Percentiles rank a stretch among this genome's conserved stretches.
Conservation (phyloP, 78 protist species). For the Trichosphaerium sp. region DNA sequence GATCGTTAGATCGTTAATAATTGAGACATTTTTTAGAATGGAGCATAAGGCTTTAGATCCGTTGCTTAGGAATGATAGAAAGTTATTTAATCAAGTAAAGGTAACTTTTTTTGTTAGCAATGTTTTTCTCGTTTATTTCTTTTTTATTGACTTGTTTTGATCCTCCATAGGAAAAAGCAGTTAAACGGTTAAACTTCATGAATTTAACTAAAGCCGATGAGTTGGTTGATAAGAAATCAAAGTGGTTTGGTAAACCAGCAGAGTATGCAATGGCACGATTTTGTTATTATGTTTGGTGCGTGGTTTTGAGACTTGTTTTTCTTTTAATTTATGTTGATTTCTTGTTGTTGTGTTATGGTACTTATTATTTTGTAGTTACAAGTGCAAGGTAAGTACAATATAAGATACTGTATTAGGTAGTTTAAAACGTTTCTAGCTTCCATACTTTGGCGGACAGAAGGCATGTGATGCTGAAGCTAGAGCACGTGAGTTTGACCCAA, state of each 20-base stretch:
- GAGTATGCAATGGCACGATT: neutral
- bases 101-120: neutral
- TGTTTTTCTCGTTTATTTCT: too few species aligned
- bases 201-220: constrained; percentile 27
- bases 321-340: too few species aligned
- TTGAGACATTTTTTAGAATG: too few species aligned
- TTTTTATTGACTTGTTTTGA: too few species aligned
- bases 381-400: constrained; percentile 5
- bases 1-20: too few species aligned
- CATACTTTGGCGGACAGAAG: constrained; percentile 17
- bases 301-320: too few species aligned
- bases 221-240: constrained; percentile 11
- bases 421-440: neutral
- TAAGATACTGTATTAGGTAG: neutral
- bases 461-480: constrained; percentile 20
- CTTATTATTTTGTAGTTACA: too few species aligned
- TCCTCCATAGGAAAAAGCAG: constrained; percentile 1
- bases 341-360: too few species aligned
- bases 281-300: too few species aligned
- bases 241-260: neutral
- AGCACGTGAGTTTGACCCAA: neutral
- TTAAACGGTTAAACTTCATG: neutral
- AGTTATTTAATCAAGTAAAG: neutral
- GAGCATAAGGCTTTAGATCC: neutral
- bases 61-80: neutral